Conservation (phyloP, 2,329 filamentous ascomycete genomes). For the Talaromyces verruculosus region DNA sequence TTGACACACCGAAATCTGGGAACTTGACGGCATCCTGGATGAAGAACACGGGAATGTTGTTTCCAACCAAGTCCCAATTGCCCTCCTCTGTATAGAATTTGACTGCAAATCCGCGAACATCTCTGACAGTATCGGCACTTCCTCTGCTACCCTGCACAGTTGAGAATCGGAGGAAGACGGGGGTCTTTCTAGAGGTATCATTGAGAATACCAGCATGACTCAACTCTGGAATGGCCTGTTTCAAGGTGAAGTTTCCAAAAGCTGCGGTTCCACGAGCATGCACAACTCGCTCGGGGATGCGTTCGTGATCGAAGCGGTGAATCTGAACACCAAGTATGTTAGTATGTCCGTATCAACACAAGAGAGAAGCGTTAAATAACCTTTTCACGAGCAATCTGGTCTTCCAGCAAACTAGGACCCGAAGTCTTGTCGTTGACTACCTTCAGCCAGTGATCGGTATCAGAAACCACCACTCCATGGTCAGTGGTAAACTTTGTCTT, state of each 20-base stretch:
- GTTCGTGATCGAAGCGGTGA: conserved; percentile 71
- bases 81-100: conserved; percentile 78
- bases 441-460: conserved; percentile 76
- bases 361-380: conserved; percentile 40
- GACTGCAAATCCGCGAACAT: conserved; percentile 76
- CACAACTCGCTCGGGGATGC: conserved; percentile 67
- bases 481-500: conserved; percentile 70
- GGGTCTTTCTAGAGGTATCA: conserved; percentile 65
- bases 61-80: conserved; percentile 73
- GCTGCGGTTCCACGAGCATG: conserved; percentile 65
- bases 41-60: conserved; percentile 75
- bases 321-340: conserved; percentile 35
- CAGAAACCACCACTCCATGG: conserved; percentile 70
- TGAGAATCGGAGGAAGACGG: conserved; percentile 71
- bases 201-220: conserved; percentile 65
- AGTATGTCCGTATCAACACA: background rate
- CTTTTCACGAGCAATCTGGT: conserved; percentile 71
- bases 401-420: conserved; percentile 70
- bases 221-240: conserved; percentile 63
- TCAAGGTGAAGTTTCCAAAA: conserved; percentile 66
- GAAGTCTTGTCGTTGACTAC: conserved; percentile 61
- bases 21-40: conserved; percentile 76
- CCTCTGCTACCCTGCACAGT: conserved; percentile 74
- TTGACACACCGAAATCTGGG: conserved; percentile 56
- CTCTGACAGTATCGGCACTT: conserved; percentile 77